Base-by-base conservation (phyloP, 371 early-diverging fungal species). In the Mortierella sp. region DNA sequence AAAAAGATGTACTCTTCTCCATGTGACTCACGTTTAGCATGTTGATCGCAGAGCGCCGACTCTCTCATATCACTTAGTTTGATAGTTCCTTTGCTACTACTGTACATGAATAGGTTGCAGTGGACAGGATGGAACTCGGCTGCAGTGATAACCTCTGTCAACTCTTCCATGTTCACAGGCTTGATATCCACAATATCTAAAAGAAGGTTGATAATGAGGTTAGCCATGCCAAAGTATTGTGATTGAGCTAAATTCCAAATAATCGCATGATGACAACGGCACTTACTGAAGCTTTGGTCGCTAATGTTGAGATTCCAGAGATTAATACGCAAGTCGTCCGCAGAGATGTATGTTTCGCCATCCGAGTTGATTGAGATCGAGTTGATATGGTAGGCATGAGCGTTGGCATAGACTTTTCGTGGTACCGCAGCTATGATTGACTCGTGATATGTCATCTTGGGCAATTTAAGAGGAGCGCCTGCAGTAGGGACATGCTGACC, bases 371-470 rank as follows among this genome's bases (percentile, higher is more conserved):
- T 92, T 37, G 98, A 97, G 66, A 99, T 96, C 43, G 99, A 98
- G 89, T 99, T 99, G 88, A 99, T 97, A 76, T 98, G 98, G 85
- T 99, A 99, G 8, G 97, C 94, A 83, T 99, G 99, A 31, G 99
- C 99, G 86, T 98, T 98, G 65, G 95, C 92, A 85, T 95, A 99
- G n/a, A 96, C 93, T 83, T 92, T 95, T 63, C 97, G 90, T 9
- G 98, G 98, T 22, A 94, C 92, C 32, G 99, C 97, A 3, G 98
- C 96, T 67, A 97, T 93, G 73, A 98, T 95, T 32, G 94, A 95
- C 72, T 98, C 99, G 70, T 95, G 96, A 78, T 96, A 93, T n/a
- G 90, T 89, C 64, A 97, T 82, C 83, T 91, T 92, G 28, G 99
- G 99, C 47, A 99, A 84, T 53, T 90, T 89, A 68, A 98, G 86